These are phyloP conservation scores for Paramecium biaurelia DNA, from an alignment of 73 alveolate species.

Conservation along the genomic window DNA sequence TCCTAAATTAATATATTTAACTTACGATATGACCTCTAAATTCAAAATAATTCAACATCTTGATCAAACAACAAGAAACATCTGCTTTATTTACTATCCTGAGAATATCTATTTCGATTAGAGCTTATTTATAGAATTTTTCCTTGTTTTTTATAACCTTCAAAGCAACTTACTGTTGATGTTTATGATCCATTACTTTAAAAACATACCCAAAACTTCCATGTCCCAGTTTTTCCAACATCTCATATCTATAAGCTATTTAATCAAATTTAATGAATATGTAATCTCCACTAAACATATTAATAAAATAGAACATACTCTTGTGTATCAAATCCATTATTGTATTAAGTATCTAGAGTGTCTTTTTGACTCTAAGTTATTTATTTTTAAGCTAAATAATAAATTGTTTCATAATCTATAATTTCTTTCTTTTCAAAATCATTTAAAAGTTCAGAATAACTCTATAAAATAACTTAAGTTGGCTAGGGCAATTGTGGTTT, in stretches of 20 bases:
- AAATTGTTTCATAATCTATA: constrained; percentile 44
- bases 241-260: constrained; percentile 86
- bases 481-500: not conserved
- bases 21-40: constrained; percentile 79
- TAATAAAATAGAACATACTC: not conserved
- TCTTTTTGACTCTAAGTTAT: not conserved
- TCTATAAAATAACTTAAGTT: not conserved
- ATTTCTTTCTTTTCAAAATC: constrained; percentile 54
- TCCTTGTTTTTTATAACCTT: constrained; percentile 83
- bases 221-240: constrained; percentile 85
- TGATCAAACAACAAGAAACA: constrained; percentile 60
- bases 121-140: constrained; percentile 79
- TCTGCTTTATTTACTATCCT: constrained; percentile 65
- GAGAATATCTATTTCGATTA: constrained; percentile 78
- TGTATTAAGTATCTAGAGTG: not conserved
- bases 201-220: constrained; percentile 92
- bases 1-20: constrained; percentile 36
- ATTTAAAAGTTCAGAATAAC: not conserved
- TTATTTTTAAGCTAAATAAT: not conserved
- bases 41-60: constrained; percentile 75
- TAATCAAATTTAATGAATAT: constrained; percentile 75
- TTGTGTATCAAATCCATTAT: constrained; percentile 89
- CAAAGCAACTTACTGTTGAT: constrained; percentile 79
- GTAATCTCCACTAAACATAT: constrained; percentile 78
- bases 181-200: constrained; percentile 83